A percentile compares a stretch with the other conserved stretches of the same genome.
Conservation (phyloP, 73 alveolate species). For the Effrenium voratum region DNA sequence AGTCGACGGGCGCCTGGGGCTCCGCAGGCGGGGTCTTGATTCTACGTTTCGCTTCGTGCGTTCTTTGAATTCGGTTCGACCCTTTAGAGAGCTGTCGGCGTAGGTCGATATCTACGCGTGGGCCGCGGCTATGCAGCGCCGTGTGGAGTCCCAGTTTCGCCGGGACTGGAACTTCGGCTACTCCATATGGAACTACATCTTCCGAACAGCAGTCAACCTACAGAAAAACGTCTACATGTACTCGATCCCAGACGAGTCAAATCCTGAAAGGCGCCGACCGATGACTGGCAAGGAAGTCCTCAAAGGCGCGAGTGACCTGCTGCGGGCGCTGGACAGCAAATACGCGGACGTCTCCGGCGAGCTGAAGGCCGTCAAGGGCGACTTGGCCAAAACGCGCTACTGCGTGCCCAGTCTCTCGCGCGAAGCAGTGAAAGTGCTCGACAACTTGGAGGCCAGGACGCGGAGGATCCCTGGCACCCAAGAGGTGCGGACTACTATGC, state of each 20-base stretch:
- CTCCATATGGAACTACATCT: slow-evolving; percentile 36
- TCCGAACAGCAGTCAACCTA: slow-evolving; percentile 27
- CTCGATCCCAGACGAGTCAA: background rate
- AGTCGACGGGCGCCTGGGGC: no score
- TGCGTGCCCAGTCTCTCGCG: background rate
- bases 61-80: no score
- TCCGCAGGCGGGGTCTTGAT: no score
- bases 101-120: slow-evolving; percentile 13
- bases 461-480: slow-evolving; percentile 37
- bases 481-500: slow-evolving; percentile 54
- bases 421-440: background rate
- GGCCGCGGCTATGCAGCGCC: slow-evolving; percentile 63
- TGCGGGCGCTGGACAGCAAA: background rate
- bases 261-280: background rate
- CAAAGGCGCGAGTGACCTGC: background rate
- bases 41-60: no score
- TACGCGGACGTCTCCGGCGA: slow-evolving; percentile 31
- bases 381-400: slow-evolving; percentile 21
- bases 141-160: slow-evolving; percentile 23
- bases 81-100: no score
- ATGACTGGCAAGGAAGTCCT: slow-evolving; percentile 9
- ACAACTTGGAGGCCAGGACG: slow-evolving; percentile 17
- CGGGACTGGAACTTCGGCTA: slow-evolving; percentile 52
- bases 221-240: slow-evolving; percentile 16
- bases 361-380: slow-evolving; percentile 43